A percentile compares a stretch with the other conserved stretches of the same genome.
phyloP scores from a whole-genome alignment of 2,329 filamentous ascomycete genomes.

The Phyllosticta citribraziliensis region DNA sequence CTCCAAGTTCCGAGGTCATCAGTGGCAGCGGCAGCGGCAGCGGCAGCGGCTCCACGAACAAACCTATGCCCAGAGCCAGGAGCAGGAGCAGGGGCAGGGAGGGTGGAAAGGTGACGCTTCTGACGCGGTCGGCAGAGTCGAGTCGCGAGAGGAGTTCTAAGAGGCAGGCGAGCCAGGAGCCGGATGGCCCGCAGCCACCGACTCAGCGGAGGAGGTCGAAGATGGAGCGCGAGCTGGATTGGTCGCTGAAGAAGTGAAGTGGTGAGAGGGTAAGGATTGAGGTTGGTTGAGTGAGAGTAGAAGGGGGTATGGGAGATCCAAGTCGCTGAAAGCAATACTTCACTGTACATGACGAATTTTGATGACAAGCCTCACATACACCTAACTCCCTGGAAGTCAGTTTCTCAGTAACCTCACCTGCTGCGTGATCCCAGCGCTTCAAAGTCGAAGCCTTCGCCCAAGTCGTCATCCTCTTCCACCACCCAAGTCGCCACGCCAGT shows the following conservation, averaged over 20 bases:
- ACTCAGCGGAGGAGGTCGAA: not conserved
- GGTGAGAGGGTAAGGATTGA: not conserved
- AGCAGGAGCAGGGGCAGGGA: not conserved
- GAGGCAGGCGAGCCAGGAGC: not conserved
- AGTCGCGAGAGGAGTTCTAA: not conserved
- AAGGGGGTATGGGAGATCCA: not conserved
- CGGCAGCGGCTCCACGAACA: not conserved
- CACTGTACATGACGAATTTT: too few species aligned
- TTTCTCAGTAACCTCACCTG: not conserved
- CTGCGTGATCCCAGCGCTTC: slow-evolving; percentile 4
- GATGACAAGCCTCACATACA: too few species aligned
- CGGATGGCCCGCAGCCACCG: not conserved
- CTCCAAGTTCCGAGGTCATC: too few species aligned
- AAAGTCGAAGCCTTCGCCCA: slow-evolving; percentile 14
- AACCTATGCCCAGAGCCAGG: not conserved
- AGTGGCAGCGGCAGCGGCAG: not conserved
- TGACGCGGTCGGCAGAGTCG: not conserved
- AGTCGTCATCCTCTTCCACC: slow-evolving; percentile 13
- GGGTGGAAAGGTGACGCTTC: not conserved
- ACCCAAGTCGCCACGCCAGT: slow-evolving; percentile 13
- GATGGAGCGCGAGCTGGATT: not conserved
- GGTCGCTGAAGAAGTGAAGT: not conserved
- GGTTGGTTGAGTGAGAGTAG: not conserved
- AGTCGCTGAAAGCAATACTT: too few species aligned
- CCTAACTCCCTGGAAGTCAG: too few species aligned